Base-by-base conservation (phyloP, 2,329 filamentous ascomycete species). In the Pezicula carpinea region DNA sequence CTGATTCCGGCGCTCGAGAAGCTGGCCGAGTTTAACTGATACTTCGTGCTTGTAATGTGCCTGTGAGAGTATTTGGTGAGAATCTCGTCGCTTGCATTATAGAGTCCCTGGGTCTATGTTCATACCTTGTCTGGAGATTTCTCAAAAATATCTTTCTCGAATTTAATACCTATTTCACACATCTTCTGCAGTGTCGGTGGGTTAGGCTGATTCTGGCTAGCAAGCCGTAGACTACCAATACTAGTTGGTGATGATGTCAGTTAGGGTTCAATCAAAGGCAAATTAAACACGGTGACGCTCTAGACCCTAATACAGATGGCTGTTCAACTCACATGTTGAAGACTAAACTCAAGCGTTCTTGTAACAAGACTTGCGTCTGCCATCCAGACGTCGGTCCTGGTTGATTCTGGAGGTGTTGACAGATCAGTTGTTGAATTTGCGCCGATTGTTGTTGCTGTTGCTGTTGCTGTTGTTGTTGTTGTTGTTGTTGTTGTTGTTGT, bases 321-420 rank as follows among this genome's bases (percentile, higher is more conserved):
- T 7, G 18, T 39, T 21, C n/a, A 26, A 57, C 62, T 57, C 51
- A 64, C 62, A 64, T 53, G 39, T 59, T 60, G n/a, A 58, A 58
- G 29, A 63, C 58, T 40, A 60, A 42, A 15, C 47, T 47, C 43
- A 64, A 54, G 18, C 62, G 61, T 42, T 64, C 61, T 43, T 57
- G 53, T 11, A 57, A 47, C 32, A 52, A 17, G 5, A 62, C 49
- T 29, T 44, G 26, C 7, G 54, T 31, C 47, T 59, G 60, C 62
- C 62, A 64, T 17, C 61, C 61, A 3, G 49, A 50, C 6, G 56
- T 46, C 7, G 50, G 46, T 10, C 52, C 51, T 6, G 53, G 57
- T 35, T 64, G 61, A 18, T 39, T 34, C n/a, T 46, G 52, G 6
- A 63, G 44, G 11, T 53, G 53, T 29, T 52, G 39, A 41, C 39